Evolutionary conservation across 2,329 filamentous ascomycete genomes (phyloP).

Genomic region (Fragosphaeria purpurea): DNA sequence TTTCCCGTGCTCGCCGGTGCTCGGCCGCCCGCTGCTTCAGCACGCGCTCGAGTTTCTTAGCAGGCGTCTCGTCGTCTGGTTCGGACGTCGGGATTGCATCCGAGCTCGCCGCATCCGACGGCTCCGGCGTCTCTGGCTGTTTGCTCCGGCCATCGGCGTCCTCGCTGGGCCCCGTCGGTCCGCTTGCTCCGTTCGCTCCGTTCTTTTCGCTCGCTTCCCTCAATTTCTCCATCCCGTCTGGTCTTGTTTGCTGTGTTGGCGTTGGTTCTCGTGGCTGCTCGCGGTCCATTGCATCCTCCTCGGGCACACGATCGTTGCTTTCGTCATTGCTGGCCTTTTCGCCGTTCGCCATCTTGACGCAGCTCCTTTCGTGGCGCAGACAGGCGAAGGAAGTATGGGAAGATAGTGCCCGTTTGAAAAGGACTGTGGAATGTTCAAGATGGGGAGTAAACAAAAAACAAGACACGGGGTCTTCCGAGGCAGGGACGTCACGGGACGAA

Average conservation of each 20-base stretch:
- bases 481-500: neutral
- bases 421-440: no score
- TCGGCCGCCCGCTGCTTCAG: slow-evolving; percentile 3
- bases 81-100: neutral
- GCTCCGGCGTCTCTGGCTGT: no score
- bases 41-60: slow-evolving; percentile 7
- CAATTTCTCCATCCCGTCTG: neutral
- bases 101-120: neutral
- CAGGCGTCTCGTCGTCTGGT: slow-evolving; percentile 3
- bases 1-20: neutral
- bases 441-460: no score
- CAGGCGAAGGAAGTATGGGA: no score
- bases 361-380: no score
- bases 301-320: neutral
- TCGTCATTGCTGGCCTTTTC: slow-evolving; percentile 5
- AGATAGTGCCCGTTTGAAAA: no score
- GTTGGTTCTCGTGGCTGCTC: neutral
- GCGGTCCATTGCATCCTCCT: neutral
- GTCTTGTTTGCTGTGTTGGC: neutral
- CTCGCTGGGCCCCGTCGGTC: neutral
- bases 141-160: no score
- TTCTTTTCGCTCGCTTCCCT: neutral
- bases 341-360: slow-evolving; percentile 6
- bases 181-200: neutral
- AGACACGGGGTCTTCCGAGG: neutral